Percentiles rank a stretch among this genome's conserved stretches.
phyloP scores from a whole-genome alignment of 352 stramenopile species.

The Phytophthora boehmeriae region DNA sequence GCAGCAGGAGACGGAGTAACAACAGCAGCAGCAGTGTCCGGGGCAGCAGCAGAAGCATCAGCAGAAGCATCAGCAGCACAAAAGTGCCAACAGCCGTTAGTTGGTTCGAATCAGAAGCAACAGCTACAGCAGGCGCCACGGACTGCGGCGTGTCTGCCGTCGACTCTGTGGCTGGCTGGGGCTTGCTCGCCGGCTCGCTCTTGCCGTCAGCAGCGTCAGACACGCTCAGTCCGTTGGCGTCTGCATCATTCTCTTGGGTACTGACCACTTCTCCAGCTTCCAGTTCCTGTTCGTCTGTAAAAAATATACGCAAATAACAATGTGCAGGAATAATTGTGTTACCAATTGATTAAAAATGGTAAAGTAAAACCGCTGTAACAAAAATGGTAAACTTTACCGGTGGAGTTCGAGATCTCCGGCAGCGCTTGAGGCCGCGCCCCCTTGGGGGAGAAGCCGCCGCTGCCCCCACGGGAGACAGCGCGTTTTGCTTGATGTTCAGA shows the following conservation, averaged over 20 bases:
- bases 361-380: background rate
- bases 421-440: constrained; percentile 8
- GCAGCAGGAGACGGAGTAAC: constrained; percentile 10
- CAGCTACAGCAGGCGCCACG: constrained; percentile 19
- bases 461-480: constrained; percentile 9
- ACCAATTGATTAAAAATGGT: background rate
- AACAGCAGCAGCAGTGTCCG: constrained; percentile 13
- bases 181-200: constrained; percentile 24
- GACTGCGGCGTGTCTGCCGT: constrained; percentile 21
- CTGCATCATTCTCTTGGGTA: constrained; percentile 42
- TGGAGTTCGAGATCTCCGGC: constrained; percentile 62
- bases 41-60: background rate
- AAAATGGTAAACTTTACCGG: constrained; percentile 33
- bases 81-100: constrained; percentile 44
- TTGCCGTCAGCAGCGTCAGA: constrained; percentile 29
- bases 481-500: constrained; percentile 55
- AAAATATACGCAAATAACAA: too few species aligned
- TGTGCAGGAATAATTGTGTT: background rate
- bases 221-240: constrained; percentile 22
- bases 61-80: constrained; percentile 22
- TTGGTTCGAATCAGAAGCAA: constrained; percentile 28
- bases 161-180: constrained; percentile 13
- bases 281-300: constrained; percentile 53
- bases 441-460: background rate
- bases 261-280: constrained; percentile 69